A percentile compares a stretch with the other conserved stretches of the same genome.
Conservation (phyloP, 352 stramenopile species). For the Phytophthora citricola region DNA sequence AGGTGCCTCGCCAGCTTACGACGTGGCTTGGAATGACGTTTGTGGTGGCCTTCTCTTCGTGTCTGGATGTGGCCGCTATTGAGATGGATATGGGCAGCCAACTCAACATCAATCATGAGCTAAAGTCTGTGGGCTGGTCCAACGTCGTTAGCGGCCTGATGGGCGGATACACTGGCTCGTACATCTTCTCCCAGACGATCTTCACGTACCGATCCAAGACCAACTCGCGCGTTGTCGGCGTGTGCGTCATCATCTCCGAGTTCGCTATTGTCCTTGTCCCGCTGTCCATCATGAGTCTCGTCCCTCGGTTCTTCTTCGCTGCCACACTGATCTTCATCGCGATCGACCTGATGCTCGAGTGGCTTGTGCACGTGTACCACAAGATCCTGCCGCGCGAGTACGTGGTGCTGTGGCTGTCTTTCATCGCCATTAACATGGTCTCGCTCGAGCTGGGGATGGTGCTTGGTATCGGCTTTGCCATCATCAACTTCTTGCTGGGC, state of each 20-base stretch:
- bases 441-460: slow-evolving; percentile 98
- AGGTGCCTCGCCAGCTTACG: slow-evolving; percentile 89
- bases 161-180: slow-evolving; percentile 97
- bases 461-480: slow-evolving; percentile 89
- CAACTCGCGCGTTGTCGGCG: slow-evolving; percentile 91
- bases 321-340: slow-evolving; percentile 97
- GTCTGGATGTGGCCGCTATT: slow-evolving; percentile 97
- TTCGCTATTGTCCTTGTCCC: slow-evolving; percentile 91
- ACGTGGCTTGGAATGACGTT: slow-evolving; percentile 97
- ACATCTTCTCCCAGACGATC: slow-evolving; percentile 99
- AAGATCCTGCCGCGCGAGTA: slow-evolving; percentile 93
- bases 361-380: slow-evolving; percentile 91
- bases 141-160: slow-evolving; percentile 96
- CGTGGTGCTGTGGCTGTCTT: slow-evolving; percentile 92
- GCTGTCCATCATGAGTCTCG: slow-evolving; percentile 94
- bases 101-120: slow-evolving; percentile 96
- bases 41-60: slow-evolving; percentile 97
- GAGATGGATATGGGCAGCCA: slow-evolving; percentile 96
- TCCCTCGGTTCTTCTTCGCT: slow-evolving; percentile 98
- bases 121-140: slow-evolving; percentile 94
- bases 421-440: slow-evolving; percentile 93
- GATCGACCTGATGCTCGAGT: slow-evolving; percentile 97
- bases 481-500: slow-evolving; percentile 86
- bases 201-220: slow-evolving; percentile 95
- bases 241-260: slow-evolving; percentile 91